Conservation (phyloP, 1,284 basidiomycete species). For the Schizopora paradoxa region DNA sequence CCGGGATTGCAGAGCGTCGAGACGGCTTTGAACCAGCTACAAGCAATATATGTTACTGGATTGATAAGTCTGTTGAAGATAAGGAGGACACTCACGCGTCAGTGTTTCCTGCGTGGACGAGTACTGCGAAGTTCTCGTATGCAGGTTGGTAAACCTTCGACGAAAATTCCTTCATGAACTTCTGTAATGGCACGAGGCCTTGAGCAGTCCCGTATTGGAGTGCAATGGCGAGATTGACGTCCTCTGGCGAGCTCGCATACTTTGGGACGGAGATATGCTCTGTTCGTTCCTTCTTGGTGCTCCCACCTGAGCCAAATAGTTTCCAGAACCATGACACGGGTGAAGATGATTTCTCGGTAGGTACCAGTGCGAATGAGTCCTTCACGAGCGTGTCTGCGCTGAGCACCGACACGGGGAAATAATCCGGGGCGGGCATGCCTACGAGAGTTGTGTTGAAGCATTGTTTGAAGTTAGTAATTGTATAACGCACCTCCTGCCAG, state of each 20-base stretch:
- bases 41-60: slow-evolving; percentile 1
- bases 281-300: slow-evolving; percentile 39
- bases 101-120: slow-evolving; percentile 72
- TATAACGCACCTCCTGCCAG: slow-evolving; percentile 51
- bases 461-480: not conserved
- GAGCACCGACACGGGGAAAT: slow-evolving; percentile 60
- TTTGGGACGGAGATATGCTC: slow-evolving; percentile 57
- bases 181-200: slow-evolving; percentile 48
- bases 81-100: slow-evolving; percentile 45
- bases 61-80: not conserved
- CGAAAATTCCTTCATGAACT: slow-evolving; percentile 56
- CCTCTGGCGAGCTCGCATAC: slow-evolving; percentile 40
- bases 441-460: slow-evolving; percentile 5
- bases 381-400: slow-evolving; percentile 39
- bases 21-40: slow-evolving; percentile 47
- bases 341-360: slow-evolving; percentile 22
- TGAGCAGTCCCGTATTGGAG: slow-evolving; percentile 71
- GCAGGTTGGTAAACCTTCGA: slow-evolving; percentile 61
- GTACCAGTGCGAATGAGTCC: slow-evolving; percentile 32
- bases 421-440: slow-evolving; percentile 57
- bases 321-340: slow-evolving; percentile 62
- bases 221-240: slow-evolving; percentile 58
- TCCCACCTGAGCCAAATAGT: slow-evolving; percentile 45
- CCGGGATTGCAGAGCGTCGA: slow-evolving; percentile 65
- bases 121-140: slow-evolving; percentile 59